These are phyloP conservation scores for Neonectria punicea DNA, from an alignment of 2,329 filamentous ascomycete species.

Conservation along the genomic window DNA sequence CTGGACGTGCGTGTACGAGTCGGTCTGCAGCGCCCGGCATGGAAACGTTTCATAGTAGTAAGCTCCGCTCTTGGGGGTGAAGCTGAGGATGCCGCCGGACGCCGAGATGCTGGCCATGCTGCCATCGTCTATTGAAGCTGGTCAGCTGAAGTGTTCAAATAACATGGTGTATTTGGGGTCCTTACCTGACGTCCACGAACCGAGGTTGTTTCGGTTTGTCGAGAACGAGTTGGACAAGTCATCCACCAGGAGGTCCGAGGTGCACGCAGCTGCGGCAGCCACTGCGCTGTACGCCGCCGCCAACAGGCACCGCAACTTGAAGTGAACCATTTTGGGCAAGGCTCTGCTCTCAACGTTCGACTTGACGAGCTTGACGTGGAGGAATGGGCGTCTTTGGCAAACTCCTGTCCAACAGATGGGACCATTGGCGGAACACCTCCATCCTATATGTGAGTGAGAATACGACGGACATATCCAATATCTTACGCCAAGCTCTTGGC, in stretches of 20 bases:
- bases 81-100: constrained; percentile 56
- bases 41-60: constrained; percentile 66
- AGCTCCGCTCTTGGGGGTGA: constrained; percentile 58
- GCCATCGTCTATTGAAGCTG: constrained; percentile 56
- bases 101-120: constrained; percentile 56
- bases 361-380: neutral
- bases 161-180: neutral
- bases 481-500: constrained; percentile 17
- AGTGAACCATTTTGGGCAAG: constrained; percentile 25
- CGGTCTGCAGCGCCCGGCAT: constrained; percentile 56
- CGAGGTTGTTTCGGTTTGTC: constrained; percentile 47
- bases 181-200: constrained; percentile 51
- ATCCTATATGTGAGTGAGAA: constrained; percentile 1
- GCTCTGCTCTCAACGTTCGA: neutral
- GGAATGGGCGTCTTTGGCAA: neutral
- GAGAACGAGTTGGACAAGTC: constrained; percentile 48
- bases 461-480: no score
- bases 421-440: neutral
- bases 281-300: constrained; percentile 25
- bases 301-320: constrained; percentile 26
- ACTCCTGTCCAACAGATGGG: neutral
- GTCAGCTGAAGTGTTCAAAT: constrained; percentile 13
- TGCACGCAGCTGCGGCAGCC: constrained; percentile 39
- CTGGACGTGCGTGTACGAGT: constrained; percentile 59
- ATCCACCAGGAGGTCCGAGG: constrained; percentile 46